These are phyloP conservation scores for Pinus tabuliformis DNA, from an alignment of 75 land plant genomes.

Conservation along the genomic window DNA sequence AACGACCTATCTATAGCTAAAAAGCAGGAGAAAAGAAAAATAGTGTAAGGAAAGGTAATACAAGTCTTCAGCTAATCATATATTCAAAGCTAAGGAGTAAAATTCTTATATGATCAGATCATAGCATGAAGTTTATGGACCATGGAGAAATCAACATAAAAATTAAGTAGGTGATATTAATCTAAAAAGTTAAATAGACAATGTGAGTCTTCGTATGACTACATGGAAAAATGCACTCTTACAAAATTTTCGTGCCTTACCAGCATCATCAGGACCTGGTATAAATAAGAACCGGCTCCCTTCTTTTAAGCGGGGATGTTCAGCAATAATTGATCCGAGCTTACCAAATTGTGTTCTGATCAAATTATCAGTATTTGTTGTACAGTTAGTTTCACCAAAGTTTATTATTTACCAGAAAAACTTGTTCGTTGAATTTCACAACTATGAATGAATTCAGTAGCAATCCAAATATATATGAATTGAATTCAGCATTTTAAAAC, in stretches of 20 bases:
- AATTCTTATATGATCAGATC: not conserved
- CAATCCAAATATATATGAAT: not conserved
- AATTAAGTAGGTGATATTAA: not conserved
- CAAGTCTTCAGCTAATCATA: slow-evolving; percentile 3
- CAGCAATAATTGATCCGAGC: slow-evolving; percentile 78
- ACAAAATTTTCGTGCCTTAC: slow-evolving; percentile 17
- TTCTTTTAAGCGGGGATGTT: slow-evolving; percentile 75
- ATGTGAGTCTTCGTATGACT: not conserved
- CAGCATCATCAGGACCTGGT: slow-evolving; percentile 98
- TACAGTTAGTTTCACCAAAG: not conserved
- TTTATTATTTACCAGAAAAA: not conserved
- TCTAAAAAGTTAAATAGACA: not conserved
- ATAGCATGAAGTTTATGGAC: not conserved
- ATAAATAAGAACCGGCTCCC: slow-evolving; percentile 82
- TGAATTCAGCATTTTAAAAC: not conserved
- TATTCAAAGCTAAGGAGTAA: not conserved
- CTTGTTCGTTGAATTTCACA: not conserved
- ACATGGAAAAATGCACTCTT: not conserved
- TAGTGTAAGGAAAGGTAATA: not conserved
- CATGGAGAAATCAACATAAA: not conserved
- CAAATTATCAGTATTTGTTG: not conserved
- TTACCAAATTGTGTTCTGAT: slow-evolving; percentile 78
- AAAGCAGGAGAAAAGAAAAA: not conserved
- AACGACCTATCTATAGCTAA: not conserved
- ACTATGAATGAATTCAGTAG: not conserved